These are phyloP conservation scores for Bolboschoenus planiculmis DNA, from an alignment of 176 grass and related monocot genomes.

Conservation along the genomic window DNA sequence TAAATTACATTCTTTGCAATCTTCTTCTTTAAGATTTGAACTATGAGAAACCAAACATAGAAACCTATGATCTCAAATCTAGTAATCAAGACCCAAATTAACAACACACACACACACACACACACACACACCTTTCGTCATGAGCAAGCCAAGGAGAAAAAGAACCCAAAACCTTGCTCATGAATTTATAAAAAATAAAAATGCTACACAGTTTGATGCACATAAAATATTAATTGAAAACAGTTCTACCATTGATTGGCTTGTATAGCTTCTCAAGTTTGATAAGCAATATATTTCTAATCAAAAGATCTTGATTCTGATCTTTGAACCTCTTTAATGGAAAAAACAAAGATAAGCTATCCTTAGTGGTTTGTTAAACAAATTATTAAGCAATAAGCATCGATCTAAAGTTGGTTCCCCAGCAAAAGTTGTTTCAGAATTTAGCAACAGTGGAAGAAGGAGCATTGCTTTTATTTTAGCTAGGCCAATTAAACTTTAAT, in stretches of 20 bases:
- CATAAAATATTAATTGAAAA: neutral
- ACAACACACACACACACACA: no score
- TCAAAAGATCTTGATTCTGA: constrained; percentile 26
- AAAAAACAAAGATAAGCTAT: neutral
- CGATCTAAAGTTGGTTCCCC: neutral
- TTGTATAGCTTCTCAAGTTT: neutral
- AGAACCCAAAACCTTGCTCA: neutral
- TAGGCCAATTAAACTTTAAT: neutral
- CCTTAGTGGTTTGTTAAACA: constrained; percentile 16
- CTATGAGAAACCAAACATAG: constrained; percentile 16
- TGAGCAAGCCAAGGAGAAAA: neutral
- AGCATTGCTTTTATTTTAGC: neutral
- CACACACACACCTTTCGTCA: constrained; percentile 8
- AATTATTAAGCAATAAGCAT: constrained; percentile 11
- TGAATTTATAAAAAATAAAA: neutral
- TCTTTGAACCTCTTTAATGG: constrained; percentile 10
- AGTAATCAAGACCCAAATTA: neutral
- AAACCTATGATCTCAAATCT: constrained; percentile 4
- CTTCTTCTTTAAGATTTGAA: neutral
- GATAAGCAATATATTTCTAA: constrained; percentile 8
- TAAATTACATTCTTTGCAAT: neutral
- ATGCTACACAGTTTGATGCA: neutral
- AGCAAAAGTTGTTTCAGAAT: neutral
- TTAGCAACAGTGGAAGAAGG: neutral
- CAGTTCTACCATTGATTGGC: neutral